Evolutionary conservation across 495 filamentous ascomycete genomes (phyloP), one percentile per base, ranked within the genome.

Genomic region (Pyrenopolyporus hunteri): DNA sequence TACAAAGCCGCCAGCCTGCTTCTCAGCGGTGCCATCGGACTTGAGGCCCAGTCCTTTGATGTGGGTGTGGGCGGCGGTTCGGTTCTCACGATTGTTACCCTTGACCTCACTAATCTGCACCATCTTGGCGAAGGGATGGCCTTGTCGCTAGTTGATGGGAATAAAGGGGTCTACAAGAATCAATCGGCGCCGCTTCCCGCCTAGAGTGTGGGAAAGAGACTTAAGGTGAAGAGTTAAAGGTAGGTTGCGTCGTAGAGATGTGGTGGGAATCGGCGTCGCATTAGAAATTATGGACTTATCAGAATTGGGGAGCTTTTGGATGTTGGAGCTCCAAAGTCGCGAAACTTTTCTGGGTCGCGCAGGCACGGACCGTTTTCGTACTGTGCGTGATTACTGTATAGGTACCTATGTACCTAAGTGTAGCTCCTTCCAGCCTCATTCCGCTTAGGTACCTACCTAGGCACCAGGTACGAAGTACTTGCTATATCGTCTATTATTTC

Each of bases 81-180:
- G 86, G 76, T 94, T 92, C 74, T 96, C 92, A 81, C 94, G 92
- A 77, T 88, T 87, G 78, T 91, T 93, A 80, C 89, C 89, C 80
- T 96, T 95, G 67, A 97, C 91, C 81, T 97, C 93, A 76, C 88
- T 92, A 79, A 97, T 95, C 71, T 92, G 89, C 52, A 97, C 92
- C 91, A 96, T 96, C 16, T 55, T 73, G 68, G 55, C 68, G 65
- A 64, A 65, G 57, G 48, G 49, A 62, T 50, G 44, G 35, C 50
- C 9, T 16, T 33, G 35, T 42, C 22, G 37, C 26, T 45, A 33
- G 14, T 11, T 40, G 22, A 56, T 43, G 40, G 28, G 31, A 44
- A 48, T 37, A 20, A 53, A 33, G 51, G 13, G 49, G 39, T 32
- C 19, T 49, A 23, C 7, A 6, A 25, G 6, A 40, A 23, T 60